phyloP scores from a whole-genome alignment of 805 yeast species.

The Wickerhamomyces pijperi region DNA sequence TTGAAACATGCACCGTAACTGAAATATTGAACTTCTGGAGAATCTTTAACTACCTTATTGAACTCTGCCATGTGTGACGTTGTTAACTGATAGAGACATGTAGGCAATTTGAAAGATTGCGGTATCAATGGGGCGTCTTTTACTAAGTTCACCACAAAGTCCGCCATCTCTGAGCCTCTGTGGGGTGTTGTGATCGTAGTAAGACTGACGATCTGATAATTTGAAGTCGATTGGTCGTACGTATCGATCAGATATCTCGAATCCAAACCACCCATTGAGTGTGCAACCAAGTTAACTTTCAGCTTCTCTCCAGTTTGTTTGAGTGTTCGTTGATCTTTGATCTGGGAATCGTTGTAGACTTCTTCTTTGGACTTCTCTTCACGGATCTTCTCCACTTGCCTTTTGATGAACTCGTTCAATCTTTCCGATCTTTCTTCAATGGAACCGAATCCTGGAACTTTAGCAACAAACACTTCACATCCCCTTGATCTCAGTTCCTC shows the following conservation, averaged over 20 bases:
- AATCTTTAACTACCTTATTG: constrained; percentile 40
- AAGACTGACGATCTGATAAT: constrained; percentile 55
- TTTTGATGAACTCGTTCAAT: constrained; percentile 39
- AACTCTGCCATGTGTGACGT: constrained; percentile 40
- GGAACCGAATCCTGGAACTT: constrained; percentile 74
- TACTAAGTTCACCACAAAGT: constrained; percentile 35
- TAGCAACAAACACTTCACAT: constrained; percentile 56
- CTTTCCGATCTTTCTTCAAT: constrained; percentile 57
- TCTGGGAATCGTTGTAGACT: constrained; percentile 13
- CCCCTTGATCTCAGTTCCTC: constrained; percentile 51
- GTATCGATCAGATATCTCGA: constrained; percentile 63
- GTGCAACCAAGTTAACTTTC: constrained; percentile 69
- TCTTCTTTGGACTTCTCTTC: constrained; percentile 12
- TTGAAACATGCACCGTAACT: constrained; percentile 72
- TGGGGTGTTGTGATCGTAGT: constrained; percentile 89
- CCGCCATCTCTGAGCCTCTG: constrained; percentile 77
- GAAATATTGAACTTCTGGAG: constrained; percentile 57
- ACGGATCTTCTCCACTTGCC: constrained; percentile 14
- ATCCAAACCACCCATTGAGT: constrained; percentile 93
- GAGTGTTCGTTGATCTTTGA: constrained; percentile 6
- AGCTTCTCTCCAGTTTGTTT: constrained; percentile 21
- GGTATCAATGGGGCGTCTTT: constrained; percentile 10
- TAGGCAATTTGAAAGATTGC: constrained; percentile 19
- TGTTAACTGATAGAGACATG: constrained; percentile 55
- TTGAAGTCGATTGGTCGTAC: constrained; percentile 24